Evolutionary conservation across 495 filamentous ascomycete genomes (phyloP), one percentile per base, ranked within the genome.

Genomic region (Penicilliopsis zonata): DNA sequence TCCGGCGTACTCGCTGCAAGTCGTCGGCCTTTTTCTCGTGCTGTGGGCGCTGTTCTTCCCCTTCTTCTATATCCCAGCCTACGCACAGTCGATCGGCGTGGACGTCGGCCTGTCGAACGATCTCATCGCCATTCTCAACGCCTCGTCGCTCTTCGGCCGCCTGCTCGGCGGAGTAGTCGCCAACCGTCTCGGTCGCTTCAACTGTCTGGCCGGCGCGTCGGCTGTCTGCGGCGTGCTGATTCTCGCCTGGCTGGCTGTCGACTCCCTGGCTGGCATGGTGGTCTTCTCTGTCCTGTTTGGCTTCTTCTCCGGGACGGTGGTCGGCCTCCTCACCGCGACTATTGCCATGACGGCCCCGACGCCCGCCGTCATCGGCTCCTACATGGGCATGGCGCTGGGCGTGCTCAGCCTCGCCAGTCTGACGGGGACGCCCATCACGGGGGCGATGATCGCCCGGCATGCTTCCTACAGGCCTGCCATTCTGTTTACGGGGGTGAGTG

Each of bases 281-380:
- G 49, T 65, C 1, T 76, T 76, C 32, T 52, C 62, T 4, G 38
- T 70, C 5, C 18, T 76, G 6, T 74, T 75, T 40, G 73, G 74
- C 0, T 72, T 74, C 32, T 58, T 60, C 4, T 70, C 61, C 23
- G 75, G 76, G 0, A 65, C 57, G 13, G 64, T 70, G 12, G 65
- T 79, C 34, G 62, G 59, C 13, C 50, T 77, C 1, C 37, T 36
- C 0, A 34, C 41, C 4, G 31, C 53, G 2, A 43, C 41, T 3
- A 34, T 53, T 13, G 41, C 49, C n/a, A 38, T 37, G 32, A 39
- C 35, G 13, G 34, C 48, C 5, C 34, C 35, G 1, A 26, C 38
- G 16, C 44, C 43, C 0, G 39, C 61, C 23, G 49, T 72, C 6
- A 63, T 80, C 15, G 75, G 78, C 0, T 68, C 69, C 4, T 61